phyloP scores from a whole-genome alignment of 345 rosid species.

The Euphorbia lathyris region DNA sequence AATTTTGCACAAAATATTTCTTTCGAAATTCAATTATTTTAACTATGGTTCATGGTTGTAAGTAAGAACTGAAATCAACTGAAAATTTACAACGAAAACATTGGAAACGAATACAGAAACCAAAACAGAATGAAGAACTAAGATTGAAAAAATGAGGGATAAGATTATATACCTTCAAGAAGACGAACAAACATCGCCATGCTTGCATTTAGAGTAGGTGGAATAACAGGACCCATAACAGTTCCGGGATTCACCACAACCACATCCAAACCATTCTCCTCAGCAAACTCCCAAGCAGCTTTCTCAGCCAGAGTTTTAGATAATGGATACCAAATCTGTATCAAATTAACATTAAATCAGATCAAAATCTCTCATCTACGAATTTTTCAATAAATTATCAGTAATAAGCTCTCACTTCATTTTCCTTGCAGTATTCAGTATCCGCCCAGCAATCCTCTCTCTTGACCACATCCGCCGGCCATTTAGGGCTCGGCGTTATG shows the following conservation, averaged over 20 bases:
- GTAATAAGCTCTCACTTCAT: conserved; percentile 47
- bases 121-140: neutral
- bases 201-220: conserved; percentile 73
- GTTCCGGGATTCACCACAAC: conserved; percentile 95
- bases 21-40: neutral
- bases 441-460: conserved; percentile 86
- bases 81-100: neutral
- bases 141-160: neutral
- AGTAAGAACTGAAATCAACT: neutral
- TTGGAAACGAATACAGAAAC: no score
- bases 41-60: neutral
- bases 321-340: conserved; percentile 83
- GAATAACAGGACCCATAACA: conserved; percentile 83
- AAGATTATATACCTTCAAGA: conserved; percentile 50
- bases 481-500: conserved; percentile 73
- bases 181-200: conserved; percentile 72
- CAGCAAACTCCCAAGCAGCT: conserved; percentile 83
- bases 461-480: conserved; percentile 79
- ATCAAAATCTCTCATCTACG: no score
- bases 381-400: no score
- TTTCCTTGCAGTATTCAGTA: conserved; percentile 60
- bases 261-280: conserved; percentile 70
- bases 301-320: conserved; percentile 90
- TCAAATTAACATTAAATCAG: neutral
- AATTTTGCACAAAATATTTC: neutral